phyloP scores from a whole-genome alignment of 805 yeast genomes.

The Tetrapisispora pingtungensis region DNA sequence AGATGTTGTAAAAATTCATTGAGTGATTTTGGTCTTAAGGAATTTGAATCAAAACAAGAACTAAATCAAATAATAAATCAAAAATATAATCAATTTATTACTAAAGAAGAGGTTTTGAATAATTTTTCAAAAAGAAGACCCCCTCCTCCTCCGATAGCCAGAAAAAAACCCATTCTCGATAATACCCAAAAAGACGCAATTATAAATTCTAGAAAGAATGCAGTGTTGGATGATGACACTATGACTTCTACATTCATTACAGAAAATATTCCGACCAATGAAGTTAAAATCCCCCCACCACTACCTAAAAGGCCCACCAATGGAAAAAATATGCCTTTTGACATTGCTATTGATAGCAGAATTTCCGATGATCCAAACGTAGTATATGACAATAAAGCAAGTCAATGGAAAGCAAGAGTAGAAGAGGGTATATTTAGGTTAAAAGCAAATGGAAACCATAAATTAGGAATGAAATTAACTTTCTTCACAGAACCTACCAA shows the following conservation, averaged over 20 bases:
- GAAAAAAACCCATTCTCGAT: constrained; percentile 10
- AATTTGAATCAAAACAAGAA: constrained; percentile 20
- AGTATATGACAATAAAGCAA: constrained; percentile 39
- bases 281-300: constrained; percentile 8
- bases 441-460: constrained; percentile 7
- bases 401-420: constrained; percentile 48
- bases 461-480: constrained; percentile 12
- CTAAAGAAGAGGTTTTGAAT: not conserved
- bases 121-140: constrained; percentile 5
- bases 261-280: not conserved
- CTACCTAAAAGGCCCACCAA: constrained; percentile 21
- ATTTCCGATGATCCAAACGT: constrained; percentile 19
- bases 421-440: constrained; percentile 29
- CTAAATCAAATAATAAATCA: constrained; percentile 19
- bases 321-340: not conserved
- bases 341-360: not conserved
- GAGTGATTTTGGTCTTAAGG: constrained; percentile 40
- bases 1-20: constrained; percentile 65
- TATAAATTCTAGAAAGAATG: not conserved
- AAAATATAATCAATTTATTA: constrained; percentile 6
- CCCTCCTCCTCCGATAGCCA: constrained; percentile 27
- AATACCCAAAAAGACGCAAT: not conserved
- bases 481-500: constrained; percentile 25
- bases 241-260: not conserved
- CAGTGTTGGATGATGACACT: not conserved